A percentile compares a stretch with the other conserved stretches of the same genome.
phyloP scores from a whole-genome alignment of 2,329 filamentous ascomycete genomes.

The Blastomyces gilchristii region DNA sequence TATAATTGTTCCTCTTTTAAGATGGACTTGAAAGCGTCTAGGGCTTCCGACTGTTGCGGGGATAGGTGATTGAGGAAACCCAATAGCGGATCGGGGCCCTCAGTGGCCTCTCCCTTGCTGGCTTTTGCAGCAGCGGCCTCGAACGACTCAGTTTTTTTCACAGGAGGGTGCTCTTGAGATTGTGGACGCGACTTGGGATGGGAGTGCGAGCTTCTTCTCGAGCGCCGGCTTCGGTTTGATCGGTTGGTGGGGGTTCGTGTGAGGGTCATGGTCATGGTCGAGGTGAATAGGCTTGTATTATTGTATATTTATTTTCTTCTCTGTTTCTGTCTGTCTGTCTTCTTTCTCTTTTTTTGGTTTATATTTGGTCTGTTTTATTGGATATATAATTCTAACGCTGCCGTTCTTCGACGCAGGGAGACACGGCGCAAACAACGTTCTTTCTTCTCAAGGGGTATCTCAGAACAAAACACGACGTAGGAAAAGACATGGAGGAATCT shows the following conservation, averaged over 20 bases:
- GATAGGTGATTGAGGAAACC: slow-evolving; percentile 76
- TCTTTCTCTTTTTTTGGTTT: not conserved
- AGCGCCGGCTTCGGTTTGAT: slow-evolving; percentile 10
- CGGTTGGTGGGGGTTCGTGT: slow-evolving; percentile 9
- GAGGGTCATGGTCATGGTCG: slow-evolving; percentile 11
- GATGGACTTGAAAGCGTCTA: slow-evolving; percentile 61
- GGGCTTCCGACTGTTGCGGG: slow-evolving; percentile 54
- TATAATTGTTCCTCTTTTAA: slow-evolving; percentile 53
- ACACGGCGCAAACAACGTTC: not conserved
- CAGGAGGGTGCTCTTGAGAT: not conserved
- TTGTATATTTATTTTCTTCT: not conserved
- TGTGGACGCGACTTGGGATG: not conserved
- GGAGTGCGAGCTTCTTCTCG: slow-evolving; percentile 6
- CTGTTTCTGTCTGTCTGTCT: not conserved
- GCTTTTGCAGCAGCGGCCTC: slow-evolving; percentile 6
- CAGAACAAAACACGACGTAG: not conserved
- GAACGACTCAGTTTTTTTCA: not conserved
- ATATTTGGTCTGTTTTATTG: not conserved
- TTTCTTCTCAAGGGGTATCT: not conserved
- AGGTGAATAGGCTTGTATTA: not conserved
- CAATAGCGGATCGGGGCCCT: slow-evolving; percentile 12
- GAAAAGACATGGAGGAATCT: not conserved
- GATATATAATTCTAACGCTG: not conserved
- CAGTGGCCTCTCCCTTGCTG: not conserved
- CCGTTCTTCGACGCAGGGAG: not conserved